A percentile compares a stretch with the other conserved stretches of the same genome.
phyloP scores from a whole-genome alignment of 2,329 filamentous ascomycete genomes.

The Arthroderma sp. region DNA sequence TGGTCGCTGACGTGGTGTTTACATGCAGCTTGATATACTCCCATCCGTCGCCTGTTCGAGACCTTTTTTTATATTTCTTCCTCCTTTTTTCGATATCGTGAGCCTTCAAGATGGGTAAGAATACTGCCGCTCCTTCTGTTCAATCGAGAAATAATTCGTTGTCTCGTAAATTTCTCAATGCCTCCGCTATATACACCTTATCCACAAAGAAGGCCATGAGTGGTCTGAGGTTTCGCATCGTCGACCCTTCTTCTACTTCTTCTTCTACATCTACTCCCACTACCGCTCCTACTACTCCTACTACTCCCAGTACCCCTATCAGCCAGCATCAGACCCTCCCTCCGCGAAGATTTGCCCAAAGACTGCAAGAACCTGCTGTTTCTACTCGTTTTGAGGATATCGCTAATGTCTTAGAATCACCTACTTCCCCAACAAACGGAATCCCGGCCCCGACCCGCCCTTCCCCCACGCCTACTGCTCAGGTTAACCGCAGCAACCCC shows the following conservation, averaged over 20 bases:
- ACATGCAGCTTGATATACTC: not conserved
- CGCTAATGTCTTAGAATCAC: constrained; percentile 1
- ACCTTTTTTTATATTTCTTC: not conserved
- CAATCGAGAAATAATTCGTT: not conserved
- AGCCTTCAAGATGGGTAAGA: too few relatives aligned
- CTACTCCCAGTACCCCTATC: too few relatives aligned
- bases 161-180: too few relatives aligned
- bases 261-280: too few relatives aligned
- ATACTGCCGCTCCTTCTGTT: constrained; percentile 4
- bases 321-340: too few relatives aligned
- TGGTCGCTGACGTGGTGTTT: not conserved
- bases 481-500: constrained; percentile 45
- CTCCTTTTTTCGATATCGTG: not conserved
- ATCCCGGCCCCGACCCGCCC: constrained; percentile 16
- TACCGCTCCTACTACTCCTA: too few relatives aligned
- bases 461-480: constrained; percentile 36
- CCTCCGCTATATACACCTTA: not conserved
- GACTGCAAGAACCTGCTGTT: too few relatives aligned
- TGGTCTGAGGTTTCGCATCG: too few relatives aligned
- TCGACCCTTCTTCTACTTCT: too few relatives aligned
- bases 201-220: not conserved
- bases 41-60: not conserved
- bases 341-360: constrained; percentile 1
- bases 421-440: constrained; percentile 21
- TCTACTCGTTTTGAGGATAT: too few relatives aligned